Percentiles rank a stretch among this genome's conserved stretches.
These are phyloP conservation scores for Pseudogymnoascus sp. DNA, from an alignment of 2,329 filamentous ascomycete species.

Conservation along the genomic window DNA sequence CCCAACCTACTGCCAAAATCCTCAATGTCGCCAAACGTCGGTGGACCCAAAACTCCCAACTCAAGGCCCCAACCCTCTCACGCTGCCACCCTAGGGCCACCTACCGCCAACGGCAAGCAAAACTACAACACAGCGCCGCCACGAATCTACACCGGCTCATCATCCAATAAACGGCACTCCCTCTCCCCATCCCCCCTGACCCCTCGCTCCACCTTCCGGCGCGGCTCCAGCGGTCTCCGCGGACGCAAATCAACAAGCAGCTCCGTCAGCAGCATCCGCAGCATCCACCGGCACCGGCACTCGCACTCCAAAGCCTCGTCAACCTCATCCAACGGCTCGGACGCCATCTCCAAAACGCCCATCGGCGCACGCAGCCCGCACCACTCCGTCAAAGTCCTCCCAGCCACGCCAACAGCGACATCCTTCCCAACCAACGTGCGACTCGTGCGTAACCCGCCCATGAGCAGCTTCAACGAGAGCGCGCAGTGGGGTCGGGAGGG, in stretches of 20 bases:
- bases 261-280: conserved; percentile 86
- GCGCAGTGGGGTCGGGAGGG: conserved; percentile 38
- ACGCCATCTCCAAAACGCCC: conserved; percentile 62
- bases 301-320: conserved; percentile 92
- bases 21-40: conserved; percentile 30
- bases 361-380: conserved; percentile 68
- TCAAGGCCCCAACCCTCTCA: conserved; percentile 53
- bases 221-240: conserved; percentile 72
- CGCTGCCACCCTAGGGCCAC: conserved; percentile 31
- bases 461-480: conserved; percentile 50
- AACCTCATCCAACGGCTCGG: conserved; percentile 72
- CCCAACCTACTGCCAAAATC: conserved; percentile 49
- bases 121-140: conserved; percentile 27
- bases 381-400: conserved; percentile 88
- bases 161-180: conserved; percentile 63
- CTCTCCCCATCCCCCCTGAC: conserved; percentile 82
- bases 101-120: conserved; percentile 28
- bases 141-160: conserved; percentile 34
- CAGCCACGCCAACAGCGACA: conserved; percentile 69
- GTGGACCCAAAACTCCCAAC: conserved; percentile 44
- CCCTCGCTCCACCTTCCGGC: conserved; percentile 76
- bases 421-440: conserved; percentile 81
- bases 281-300: conserved; percentile 78
- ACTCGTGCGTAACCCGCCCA: conserved; percentile 58
- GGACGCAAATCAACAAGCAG: conserved; percentile 94